A percentile compares a stretch with the other conserved stretches of the same genome.
These are phyloP conservation scores for Entoloma clypeatum DNA, from an alignment of 1,284 basidiomycete species.

Conservation along the genomic window DNA sequence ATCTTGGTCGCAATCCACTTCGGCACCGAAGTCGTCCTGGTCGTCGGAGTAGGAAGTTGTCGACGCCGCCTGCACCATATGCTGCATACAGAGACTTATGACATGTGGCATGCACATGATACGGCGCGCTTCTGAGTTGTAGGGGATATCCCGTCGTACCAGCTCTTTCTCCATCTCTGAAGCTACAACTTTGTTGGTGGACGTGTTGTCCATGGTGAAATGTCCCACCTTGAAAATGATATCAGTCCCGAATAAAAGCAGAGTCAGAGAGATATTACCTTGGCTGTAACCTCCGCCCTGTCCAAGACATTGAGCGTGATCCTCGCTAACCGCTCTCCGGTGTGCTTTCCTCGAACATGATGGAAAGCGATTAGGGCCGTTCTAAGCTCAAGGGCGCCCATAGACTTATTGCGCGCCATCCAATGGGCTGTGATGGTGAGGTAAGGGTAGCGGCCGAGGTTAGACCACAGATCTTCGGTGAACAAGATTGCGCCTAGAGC, in stretches of 20 bases:
- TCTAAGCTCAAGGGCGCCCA: neutral
- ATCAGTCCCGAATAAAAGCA: neutral
- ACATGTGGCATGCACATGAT: conserved; percentile 10
- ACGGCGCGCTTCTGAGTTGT: neutral
- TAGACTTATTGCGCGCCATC: neutral
- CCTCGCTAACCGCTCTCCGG: neutral
- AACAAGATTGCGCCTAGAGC: no score
- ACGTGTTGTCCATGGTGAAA: conserved; percentile 10
- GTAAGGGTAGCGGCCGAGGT: no score
- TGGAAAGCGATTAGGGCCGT: neutral
- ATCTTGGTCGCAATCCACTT: conserved; percentile 1
- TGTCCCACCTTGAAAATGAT: conserved; percentile 3
- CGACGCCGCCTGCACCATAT: neutral
- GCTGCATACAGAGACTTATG: conserved; percentile 4
- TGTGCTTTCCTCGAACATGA: neutral
- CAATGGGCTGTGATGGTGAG: no score
- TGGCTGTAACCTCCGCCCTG: no score
- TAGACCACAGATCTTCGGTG: no score
- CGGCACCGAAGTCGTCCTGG: neutral
- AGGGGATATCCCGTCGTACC: neutral
- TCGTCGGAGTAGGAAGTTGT: neutral
- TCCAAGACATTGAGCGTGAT: neutral
- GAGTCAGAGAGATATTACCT: no score
- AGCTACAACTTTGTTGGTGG: conserved; percentile 5
- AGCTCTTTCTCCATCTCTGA: neutral